Base-by-base conservation (phyloP, 495 filamentous ascomycete species). In the Penicillium steckii region DNA sequence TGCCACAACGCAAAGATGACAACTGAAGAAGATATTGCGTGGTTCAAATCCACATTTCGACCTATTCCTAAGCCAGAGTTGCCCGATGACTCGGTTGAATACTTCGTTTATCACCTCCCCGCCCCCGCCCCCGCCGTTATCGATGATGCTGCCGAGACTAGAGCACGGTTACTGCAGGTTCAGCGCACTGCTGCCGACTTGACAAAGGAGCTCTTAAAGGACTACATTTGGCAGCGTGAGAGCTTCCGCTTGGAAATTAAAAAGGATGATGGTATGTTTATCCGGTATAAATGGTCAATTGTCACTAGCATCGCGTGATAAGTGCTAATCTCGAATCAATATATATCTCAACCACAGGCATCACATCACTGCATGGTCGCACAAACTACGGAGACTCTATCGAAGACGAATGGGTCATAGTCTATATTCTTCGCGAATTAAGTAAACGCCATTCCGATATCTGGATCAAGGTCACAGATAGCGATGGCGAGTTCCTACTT, bases 181-280 rank as follows among this genome's bases (percentile, higher is more conserved):
- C 84, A 90, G 55, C 85, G 77, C 62, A 79, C 80, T 8, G 85
- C 88, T 3, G 72, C 77, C 3, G 76, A 83, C 46, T 68, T 94
- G 47, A 76, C 72, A 8, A 83, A 84, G 32, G 69, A 75, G 18
- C 65, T 89, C 19, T 70, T 91, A 32, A 86, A 85, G 55, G 88
- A 88, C 44, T 97, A 96, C 62, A 96, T 97, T 51, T 98, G 94
- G 94, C 94, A 98, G 70, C 84, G 92, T 3, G 89, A 96, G 18
- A 67, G 70, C 3, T 92, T 97, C 53, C 70, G 70, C 4, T 64
- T 95, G 18, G 75, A 80, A 12, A 66, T 88, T 6, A 73, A 72
- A 21, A 83, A 83, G 49, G 77, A 83, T 55, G 78, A 85, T 56
- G 82, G 84, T 83, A 65, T 50, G 74, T 1, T 27, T 32, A 41